A percentile compares a stretch with the other conserved stretches of the same genome.
phyloP scores from a whole-genome alignment of 441 rosid species.

The Jatropha podagrica region DNA sequence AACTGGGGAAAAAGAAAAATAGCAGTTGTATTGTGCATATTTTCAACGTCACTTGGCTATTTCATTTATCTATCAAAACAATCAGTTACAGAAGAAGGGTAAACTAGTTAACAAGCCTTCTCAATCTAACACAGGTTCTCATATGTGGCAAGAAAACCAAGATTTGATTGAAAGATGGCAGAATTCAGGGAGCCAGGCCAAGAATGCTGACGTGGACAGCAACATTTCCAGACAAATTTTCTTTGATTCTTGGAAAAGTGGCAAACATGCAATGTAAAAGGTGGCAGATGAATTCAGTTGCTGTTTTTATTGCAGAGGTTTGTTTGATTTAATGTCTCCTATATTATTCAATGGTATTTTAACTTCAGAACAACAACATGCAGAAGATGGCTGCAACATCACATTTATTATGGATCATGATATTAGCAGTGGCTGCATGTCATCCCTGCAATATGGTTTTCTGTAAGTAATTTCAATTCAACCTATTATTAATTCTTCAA shows the following conservation, averaged over 20 bases:
- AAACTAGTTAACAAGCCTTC: background rate
- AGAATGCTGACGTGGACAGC: background rate
- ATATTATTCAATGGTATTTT: background rate
- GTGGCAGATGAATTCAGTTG: background rate
- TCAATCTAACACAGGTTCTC: background rate
- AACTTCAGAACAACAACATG: background rate
- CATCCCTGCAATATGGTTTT: slow-evolving; percentile 1
- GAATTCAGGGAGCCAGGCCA: background rate
- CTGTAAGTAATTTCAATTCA: background rate
- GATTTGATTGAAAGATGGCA: background rate
- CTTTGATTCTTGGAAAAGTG: background rate
- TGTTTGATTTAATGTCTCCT: background rate
- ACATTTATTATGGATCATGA: background rate
- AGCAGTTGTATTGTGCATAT: no score
- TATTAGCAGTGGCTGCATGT: background rate
- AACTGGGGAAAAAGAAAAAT: no score
- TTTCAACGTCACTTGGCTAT: background rate
- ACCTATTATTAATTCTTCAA: background rate
- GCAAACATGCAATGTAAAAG: background rate
- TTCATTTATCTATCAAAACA: background rate
- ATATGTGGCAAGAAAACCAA: background rate
- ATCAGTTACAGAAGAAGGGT: background rate
- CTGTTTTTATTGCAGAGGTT: background rate
- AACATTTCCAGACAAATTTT: background rate
- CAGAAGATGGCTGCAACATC: background rate